A percentile compares a stretch with the other conserved stretches of the same genome.
Evolutionary conservation across 805 yeast genomes (phyloP).

Genomic region (Huiozyma sinensis): DNA sequence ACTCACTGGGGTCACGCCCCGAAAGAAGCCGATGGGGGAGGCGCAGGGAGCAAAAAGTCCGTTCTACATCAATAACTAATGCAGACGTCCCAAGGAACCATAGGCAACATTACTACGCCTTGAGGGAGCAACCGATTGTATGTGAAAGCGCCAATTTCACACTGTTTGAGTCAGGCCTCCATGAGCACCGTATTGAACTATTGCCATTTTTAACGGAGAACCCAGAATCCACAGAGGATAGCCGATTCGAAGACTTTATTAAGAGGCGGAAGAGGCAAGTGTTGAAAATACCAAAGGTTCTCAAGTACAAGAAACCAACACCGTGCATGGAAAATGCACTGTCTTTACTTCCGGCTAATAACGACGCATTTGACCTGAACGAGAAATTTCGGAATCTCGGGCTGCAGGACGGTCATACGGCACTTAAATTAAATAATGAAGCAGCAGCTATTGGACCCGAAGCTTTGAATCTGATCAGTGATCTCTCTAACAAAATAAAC

Average conservation of each 20-base stretch:
- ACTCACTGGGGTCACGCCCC: too few species aligned
- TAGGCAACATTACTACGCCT: too few species aligned
- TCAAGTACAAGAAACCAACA: neutral
- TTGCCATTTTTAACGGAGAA: neutral
- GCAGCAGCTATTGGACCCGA: slow-evolving; percentile 38
- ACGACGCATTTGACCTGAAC: neutral
- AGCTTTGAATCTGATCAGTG: slow-evolving; percentile 39
- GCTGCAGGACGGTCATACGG: neutral
- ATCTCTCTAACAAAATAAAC: slow-evolving; percentile 35
- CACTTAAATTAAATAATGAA: neutral
- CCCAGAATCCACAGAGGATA: neutral
- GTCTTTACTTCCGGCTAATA: neutral
- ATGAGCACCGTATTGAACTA: neutral
- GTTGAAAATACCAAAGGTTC: neutral
- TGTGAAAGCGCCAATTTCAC: too few species aligned
- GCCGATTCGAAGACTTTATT: neutral
- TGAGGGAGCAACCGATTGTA: too few species aligned
- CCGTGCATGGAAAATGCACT: neutral
- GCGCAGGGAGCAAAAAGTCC: too few species aligned
- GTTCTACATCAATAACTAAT: too few species aligned
- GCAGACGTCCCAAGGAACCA: too few species aligned
- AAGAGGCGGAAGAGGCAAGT: neutral
- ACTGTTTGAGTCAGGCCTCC: neutral
- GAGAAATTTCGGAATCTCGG: neutral
- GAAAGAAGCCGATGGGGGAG: too few species aligned